A percentile compares a stretch with the other conserved stretches of the same genome.
These are phyloP conservation scores for Crataegus laevigata DNA, from an alignment of 306 rosid genomes.

Conservation along the genomic window DNA sequence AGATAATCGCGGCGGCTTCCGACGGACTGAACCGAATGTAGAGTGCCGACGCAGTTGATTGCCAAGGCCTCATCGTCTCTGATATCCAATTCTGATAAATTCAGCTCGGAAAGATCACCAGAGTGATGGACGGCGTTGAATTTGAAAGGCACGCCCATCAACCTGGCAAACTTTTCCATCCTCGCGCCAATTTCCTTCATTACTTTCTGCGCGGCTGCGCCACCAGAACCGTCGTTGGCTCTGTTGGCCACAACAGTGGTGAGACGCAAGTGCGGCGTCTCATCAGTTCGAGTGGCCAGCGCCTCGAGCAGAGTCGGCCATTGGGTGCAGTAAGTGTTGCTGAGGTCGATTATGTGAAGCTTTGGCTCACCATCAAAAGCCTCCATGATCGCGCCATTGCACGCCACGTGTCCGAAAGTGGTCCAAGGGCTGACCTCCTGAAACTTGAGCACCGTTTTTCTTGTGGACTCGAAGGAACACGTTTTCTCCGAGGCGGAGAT, in stretches of 20 bases:
- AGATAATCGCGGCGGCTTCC: constrained; percentile 48
- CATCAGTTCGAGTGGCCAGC: constrained; percentile 66
- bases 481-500: constrained; percentile 64
- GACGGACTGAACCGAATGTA: constrained; percentile 47
- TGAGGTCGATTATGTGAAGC: constrained; percentile 71
- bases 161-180: constrained; percentile 85
- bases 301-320: constrained; percentile 96
- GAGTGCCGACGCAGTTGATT: constrained; percentile 54
- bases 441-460: constrained; percentile 67
- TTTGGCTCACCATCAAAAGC: constrained; percentile 73
- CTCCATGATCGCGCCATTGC: constrained; percentile 82
- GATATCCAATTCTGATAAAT: constrained; percentile 36
- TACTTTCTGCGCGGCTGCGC: constrained; percentile 38
- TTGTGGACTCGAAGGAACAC: constrained; percentile 70
- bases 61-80: constrained; percentile 76
- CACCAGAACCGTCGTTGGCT: constrained; percentile 1
- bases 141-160: constrained; percentile 92
- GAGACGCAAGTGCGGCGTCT: constrained; percentile 69
- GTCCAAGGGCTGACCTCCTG: constrained; percentile 95
- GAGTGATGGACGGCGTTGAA: constrained; percentile 61
- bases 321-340: constrained; percentile 90
- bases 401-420: constrained; percentile 89
- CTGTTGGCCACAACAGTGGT: constrained; percentile 49
- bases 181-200: constrained; percentile 76
- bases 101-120: constrained; percentile 62